Evolutionary conservation across 2,329 filamentous ascomycete species (phyloP).

Genomic region (Ceratocystis alfenasii): DNA sequence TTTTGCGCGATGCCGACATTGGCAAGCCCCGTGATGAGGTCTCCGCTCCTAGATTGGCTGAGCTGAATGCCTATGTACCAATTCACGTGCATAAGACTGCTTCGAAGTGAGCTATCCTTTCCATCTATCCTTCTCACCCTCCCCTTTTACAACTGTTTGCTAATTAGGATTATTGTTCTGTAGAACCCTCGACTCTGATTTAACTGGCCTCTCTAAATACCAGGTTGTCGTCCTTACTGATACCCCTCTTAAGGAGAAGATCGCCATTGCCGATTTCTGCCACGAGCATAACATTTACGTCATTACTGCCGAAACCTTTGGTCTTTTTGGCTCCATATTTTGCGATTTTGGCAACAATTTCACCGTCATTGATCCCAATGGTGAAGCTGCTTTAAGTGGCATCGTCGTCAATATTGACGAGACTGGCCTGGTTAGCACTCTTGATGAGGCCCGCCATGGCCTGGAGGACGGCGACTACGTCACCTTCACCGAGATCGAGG

Average conservation of each 20-base stretch:
- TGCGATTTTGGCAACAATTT: constrained; percentile 96
- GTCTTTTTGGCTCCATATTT: constrained; percentile 90
- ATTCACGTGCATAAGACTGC: constrained; percentile 59
- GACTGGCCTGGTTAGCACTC: constrained; percentile 77
- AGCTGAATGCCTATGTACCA: constrained; percentile 93
- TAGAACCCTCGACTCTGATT: constrained; percentile 57
- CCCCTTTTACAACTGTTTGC: background rate
- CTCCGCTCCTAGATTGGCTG: constrained; percentile 78
- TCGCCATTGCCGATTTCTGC: constrained; percentile 80
- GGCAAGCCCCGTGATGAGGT: constrained; percentile 82
- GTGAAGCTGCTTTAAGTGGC: constrained; percentile 74
- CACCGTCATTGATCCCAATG: constrained; percentile 76
- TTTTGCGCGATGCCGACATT: constrained; percentile 75
- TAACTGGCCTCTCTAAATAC: constrained; percentile 76
- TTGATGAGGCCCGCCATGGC: constrained; percentile 90
- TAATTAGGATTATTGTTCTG: background rate
- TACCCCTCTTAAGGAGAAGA: constrained; percentile 66
- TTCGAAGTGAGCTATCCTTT: constrained; percentile 33
- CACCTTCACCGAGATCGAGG: constrained; percentile 84
- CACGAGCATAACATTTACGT: constrained; percentile 88
- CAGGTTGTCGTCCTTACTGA: constrained; percentile 88
- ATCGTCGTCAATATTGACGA: constrained; percentile 86
- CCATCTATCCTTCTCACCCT: background rate
- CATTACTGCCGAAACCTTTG: constrained; percentile 77
- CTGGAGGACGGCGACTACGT: constrained; percentile 94